Evolutionary conservation across 805 yeast species (phyloP), one percentile per base, ranked within the genome.

Genomic region (Geotrichum ghanense): DNA sequence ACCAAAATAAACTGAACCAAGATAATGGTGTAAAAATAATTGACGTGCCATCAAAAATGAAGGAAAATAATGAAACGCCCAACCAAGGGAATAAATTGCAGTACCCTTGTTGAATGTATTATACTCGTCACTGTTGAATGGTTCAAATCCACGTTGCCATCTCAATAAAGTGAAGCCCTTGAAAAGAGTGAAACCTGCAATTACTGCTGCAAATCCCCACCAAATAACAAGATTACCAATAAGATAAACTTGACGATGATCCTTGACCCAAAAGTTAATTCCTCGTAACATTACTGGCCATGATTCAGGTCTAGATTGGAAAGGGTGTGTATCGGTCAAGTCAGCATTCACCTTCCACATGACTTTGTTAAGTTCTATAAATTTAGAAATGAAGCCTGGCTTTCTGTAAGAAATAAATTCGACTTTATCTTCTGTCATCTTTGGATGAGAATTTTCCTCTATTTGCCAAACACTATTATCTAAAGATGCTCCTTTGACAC

Each of bases 1-100:
- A 42, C 87, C 92, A 65, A 92, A 92, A 68, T 87, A 92, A 45
- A 86, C 75, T 1, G 97, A 86, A 48, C 96, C 97, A 54, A 92
- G 68, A 64, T 90, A 90, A 65, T 89, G 97, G 65, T 89, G 97
- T 61, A 89, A 70, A 70, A 90, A 89, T 66, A 89, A 66, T 68
- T 89, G 97, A 68, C 97, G 79, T 21, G 80, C 88, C 97, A 89
- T 89, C 49, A 89, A 68, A 57, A 73, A 67, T 50, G 74, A 78
- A 17, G 92, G 90, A 39, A 72, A 51, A 51, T 69, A 75, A 54
- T 81, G 80, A 20, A 79, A 24, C 1, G 69, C 50, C 75, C 79
- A 84, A 1, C 86, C 92, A 2, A 75, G 49, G 16, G 73, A 53
- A 48, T 63, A 73, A 49, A 71, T 73, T 12, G 69, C 71, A 44